phyloP scores from a whole-genome alignment of 192 early-diverging fungal genomes.

The Coemansia sp. region DNA sequence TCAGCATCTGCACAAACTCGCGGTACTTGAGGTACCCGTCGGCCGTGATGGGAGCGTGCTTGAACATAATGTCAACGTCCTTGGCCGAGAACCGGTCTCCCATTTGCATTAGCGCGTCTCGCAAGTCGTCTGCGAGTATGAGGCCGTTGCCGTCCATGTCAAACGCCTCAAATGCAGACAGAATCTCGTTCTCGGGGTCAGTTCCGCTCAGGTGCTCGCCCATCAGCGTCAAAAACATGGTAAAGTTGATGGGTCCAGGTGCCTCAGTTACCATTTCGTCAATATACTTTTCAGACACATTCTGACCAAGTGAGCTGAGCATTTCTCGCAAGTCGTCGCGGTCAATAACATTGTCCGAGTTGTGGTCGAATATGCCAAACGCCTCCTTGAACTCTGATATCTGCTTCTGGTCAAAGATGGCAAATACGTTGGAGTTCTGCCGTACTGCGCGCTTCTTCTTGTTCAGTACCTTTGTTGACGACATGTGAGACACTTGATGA shows the following conservation, averaged over 20 bases:
- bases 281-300: slow-evolving; percentile 73
- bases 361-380: slow-evolving; percentile 95
- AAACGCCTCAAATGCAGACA: slow-evolving; percentile 93
- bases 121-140: slow-evolving; percentile 78
- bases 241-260: slow-evolving; percentile 92
- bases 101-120: slow-evolving; percentile 92
- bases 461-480: slow-evolving; percentile 46
- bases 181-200: slow-evolving; percentile 89
- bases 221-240: slow-evolving; percentile 96
- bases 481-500: slow-evolving; percentile 19
- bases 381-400: slow-evolving; percentile 97
- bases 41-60: slow-evolving; percentile 79
- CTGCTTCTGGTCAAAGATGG: slow-evolving; percentile 95
- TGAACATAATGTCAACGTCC: slow-evolving; percentile 95
- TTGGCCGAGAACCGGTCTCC: slow-evolving; percentile 91
- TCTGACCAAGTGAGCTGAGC: slow-evolving; percentile 76
- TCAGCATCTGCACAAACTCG: slow-evolving; percentile 90
- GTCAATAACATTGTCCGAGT: slow-evolving; percentile 90
- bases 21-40: slow-evolving; percentile 87
- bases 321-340: slow-evolving; percentile 92
- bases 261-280: slow-evolving; percentile 92
- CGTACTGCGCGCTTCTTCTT: slow-evolving; percentile 91
- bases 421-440: slow-evolving; percentile 97
- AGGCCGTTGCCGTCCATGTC: slow-evolving; percentile 83
- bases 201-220: slow-evolving; percentile 91